Evolutionary conservation across 768 basidiomycete species (phyloP).

Genomic region (Chalciporus chontae): DNA sequence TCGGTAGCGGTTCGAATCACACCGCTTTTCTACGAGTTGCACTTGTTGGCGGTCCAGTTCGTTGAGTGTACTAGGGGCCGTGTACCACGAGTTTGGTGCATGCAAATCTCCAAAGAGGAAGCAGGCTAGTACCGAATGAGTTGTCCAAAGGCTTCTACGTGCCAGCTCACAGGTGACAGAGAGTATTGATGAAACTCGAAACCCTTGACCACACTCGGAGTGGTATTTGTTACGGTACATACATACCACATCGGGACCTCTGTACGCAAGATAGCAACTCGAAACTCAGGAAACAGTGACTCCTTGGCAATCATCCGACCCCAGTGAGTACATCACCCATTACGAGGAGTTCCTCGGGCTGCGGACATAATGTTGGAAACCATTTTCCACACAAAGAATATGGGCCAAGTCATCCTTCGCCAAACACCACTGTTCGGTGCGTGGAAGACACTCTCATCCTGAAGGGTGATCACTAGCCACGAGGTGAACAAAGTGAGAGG

Average conservation of each 20-base stretch:
- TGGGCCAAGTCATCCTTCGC: conserved; percentile 21
- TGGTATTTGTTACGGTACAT: too few relatives aligned
- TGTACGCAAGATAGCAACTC: too few relatives aligned
- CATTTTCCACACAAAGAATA: conserved; percentile 10
- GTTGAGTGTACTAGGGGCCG: not conserved
- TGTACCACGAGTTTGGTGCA: too few relatives aligned
- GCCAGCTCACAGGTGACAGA: too few relatives aligned
- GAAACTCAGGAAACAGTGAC: too few relatives aligned
- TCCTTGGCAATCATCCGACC: not conserved
- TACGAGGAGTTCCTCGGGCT: not conserved
- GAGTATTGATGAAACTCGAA: too few relatives aligned
- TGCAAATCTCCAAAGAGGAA: too few relatives aligned
- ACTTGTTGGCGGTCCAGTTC: not conserved
- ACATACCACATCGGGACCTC: too few relatives aligned
- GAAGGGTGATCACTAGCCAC: conserved; percentile 54
- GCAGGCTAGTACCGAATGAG: too few relatives aligned
- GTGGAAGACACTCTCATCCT: conserved; percentile 22
- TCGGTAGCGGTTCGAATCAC: conserved; percentile 8
- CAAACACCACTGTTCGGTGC: conserved; percentile 3
- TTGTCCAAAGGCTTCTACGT: too few relatives aligned
- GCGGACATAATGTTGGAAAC: not conserved
- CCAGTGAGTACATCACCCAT: not conserved
- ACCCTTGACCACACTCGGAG: too few relatives aligned
- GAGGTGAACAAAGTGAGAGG: conserved; percentile 46
- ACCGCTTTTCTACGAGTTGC: not conserved